These are phyloP conservation scores for Albugo laibachii DNA, from an alignment of 352 stramenopile genomes.

Conservation along the genomic window DNA sequence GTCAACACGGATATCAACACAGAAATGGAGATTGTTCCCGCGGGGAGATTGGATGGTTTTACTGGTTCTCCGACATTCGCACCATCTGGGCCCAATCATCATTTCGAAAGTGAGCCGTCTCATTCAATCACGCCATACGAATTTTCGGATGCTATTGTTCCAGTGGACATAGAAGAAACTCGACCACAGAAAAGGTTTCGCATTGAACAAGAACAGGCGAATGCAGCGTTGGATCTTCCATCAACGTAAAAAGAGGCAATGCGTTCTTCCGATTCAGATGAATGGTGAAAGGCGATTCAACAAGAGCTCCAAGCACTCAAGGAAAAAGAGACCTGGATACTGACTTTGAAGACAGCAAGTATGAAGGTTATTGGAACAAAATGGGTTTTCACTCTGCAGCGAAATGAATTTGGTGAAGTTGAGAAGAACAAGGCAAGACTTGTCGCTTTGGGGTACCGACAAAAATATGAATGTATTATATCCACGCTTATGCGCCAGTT, in stretches of 20 bases:
- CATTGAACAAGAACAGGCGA: no score
- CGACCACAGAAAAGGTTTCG: no score
- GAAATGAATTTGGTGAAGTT: constrained; percentile 4
- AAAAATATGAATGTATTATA: constrained; percentile 9
- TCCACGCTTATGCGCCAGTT: constrained; percentile 12
- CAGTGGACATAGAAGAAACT: no score
- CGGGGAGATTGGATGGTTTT: no score
- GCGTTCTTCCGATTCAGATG: background rate
- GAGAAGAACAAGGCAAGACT: constrained; percentile 12
- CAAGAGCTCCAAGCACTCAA: constrained; percentile 3
- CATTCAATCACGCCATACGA: no score
- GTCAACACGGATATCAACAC: background rate
- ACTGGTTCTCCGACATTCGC: no score
- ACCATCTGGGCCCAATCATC: no score
- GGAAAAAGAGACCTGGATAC: constrained; percentile 8
- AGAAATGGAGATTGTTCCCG: background rate
- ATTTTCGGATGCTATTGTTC: no score
- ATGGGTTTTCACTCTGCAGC: constrained; percentile 7
- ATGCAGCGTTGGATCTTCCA: background rate
- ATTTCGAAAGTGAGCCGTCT: no score
- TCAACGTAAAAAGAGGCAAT: constrained; percentile 1
- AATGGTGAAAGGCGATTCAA: constrained; percentile 4
- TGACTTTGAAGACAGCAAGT: background rate
- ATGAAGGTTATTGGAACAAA: constrained; percentile 2
- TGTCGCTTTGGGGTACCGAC: constrained; percentile 9